phyloP scores from a whole-genome alignment of 352 stramenopile species.

The Globisporangium acanthophoron region DNA sequence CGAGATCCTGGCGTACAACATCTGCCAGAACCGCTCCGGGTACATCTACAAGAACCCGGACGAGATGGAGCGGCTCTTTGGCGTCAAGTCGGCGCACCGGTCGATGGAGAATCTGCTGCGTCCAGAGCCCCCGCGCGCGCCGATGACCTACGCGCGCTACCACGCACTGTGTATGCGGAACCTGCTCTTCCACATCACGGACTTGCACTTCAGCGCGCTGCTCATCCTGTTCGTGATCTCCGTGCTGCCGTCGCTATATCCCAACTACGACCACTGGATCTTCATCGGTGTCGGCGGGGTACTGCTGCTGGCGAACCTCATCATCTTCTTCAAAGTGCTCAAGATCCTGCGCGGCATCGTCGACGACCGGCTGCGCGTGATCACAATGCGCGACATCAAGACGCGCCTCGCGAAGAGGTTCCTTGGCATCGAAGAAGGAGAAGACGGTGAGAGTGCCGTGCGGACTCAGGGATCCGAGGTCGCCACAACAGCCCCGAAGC shows the following conservation, averaged over 20 bases:
- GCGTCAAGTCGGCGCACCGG: constrained; percentile 20
- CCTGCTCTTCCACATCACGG: constrained; percentile 73
- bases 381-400: constrained; percentile 65
- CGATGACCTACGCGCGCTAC: constrained; percentile 68
- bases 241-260: constrained; percentile 61
- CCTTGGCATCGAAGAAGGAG: background rate
- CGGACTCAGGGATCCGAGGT: background rate
- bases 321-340: constrained; percentile 86
- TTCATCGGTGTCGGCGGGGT: constrained; percentile 57
- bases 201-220: constrained; percentile 75
- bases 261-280: constrained; percentile 63
- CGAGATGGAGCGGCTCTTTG: constrained; percentile 82
- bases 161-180: constrained; percentile 86
- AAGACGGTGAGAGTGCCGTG: background rate
- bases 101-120: constrained; percentile 8
- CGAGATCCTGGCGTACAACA: constrained; percentile 85
- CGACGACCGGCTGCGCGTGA: constrained; percentile 69
- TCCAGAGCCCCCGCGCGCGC: constrained; percentile 19
- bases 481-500: constrained; percentile 1
- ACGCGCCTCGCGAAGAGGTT: constrained; percentile 16
- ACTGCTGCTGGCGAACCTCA: constrained; percentile 57
- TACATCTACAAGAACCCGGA: constrained; percentile 88
- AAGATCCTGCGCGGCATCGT: constrained; percentile 78
- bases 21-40: constrained; percentile 79
- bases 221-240: constrained; percentile 69